A percentile compares a stretch with the other conserved stretches of the same genome.
Evolutionary conservation across 179 eudicot genomes (phyloP).

Genomic region (Beta corolliflora): DNA sequence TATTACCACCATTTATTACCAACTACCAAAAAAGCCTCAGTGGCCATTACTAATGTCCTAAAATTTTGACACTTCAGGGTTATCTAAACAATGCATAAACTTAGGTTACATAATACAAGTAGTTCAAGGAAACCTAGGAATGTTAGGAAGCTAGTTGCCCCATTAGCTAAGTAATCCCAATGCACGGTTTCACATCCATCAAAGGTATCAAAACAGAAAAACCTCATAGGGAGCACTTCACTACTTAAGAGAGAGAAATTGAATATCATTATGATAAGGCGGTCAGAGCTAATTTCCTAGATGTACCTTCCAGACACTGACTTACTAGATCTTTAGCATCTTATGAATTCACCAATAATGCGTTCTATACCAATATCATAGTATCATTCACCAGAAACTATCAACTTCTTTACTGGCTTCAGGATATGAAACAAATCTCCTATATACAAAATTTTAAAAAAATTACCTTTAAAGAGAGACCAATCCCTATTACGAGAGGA

Average conservation of each 20-base stretch:
- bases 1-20: no score
- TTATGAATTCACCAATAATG: not conserved
- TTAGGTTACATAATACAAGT: not conserved
- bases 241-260: not conserved
- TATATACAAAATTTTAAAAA: not conserved
- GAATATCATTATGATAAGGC: not conserved
- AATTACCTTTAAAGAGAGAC: not conserved
- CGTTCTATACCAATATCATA: not conserved
- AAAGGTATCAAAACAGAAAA: not conserved
- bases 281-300: not conserved
- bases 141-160: not conserved
- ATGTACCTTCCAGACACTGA: not conserved
- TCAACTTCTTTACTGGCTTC: not conserved
- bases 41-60: not conserved
- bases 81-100: not conserved
- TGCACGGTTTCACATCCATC: constrained; percentile 2
- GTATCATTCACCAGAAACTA: not conserved
- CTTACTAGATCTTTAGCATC: not conserved
- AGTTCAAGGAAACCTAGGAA: not conserved
- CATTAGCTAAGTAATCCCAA: not conserved
- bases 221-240: not conserved
- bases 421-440: not conserved
- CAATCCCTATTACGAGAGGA: not conserved
- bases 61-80: not conserved
- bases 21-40: not conserved